A percentile compares a stretch with the other conserved stretches of the same genome.
Evolutionary conservation across 331 rosid genomes (phyloP).

Genomic region (Malus hybrid): DNA sequence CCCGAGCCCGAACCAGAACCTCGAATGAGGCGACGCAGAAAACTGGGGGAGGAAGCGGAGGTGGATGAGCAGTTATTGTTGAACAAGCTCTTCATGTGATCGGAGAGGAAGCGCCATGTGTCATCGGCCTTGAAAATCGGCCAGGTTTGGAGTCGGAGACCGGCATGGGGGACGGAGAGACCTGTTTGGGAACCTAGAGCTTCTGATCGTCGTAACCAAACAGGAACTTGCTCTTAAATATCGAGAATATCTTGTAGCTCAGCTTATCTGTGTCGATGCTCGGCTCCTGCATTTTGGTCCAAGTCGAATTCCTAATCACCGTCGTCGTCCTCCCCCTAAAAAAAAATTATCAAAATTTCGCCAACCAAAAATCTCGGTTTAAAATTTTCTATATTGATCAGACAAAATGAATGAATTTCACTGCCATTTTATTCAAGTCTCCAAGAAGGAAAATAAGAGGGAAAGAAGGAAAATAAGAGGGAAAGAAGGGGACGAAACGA

Average conservation of each 20-base stretch:
- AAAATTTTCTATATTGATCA: background rate
- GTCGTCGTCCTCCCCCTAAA: background rate
- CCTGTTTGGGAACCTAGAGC: no score
- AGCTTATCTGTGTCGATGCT: no score
- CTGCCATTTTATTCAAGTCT: background rate
- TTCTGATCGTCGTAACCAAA: no score
- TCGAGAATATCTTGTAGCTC: no score
- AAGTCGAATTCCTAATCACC: slow-evolving; percentile 41
- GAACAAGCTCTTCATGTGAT: slow-evolving; percentile 26
- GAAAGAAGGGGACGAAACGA: background rate
- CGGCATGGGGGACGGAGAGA: no score
- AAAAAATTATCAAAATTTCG: background rate
- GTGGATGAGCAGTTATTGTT: slow-evolving; percentile 20
- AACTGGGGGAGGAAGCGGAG: slow-evolving; percentile 11
- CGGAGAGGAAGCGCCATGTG: no score
- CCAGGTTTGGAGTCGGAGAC: background rate
- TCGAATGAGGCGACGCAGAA: slow-evolving; percentile 36
- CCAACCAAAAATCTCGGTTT: background rate
- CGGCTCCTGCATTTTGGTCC: slow-evolving; percentile 19
- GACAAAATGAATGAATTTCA: background rate
- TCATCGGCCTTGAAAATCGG: no score
- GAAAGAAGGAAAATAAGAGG: background rate
- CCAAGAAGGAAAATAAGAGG: background rate
- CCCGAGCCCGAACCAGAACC: slow-evolving; percentile 14
- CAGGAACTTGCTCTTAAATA: no score